Evolutionary conservation across 2,329 filamentous ascomycete genomes (phyloP).

Genomic region (Ascochyta pisi): DNA sequence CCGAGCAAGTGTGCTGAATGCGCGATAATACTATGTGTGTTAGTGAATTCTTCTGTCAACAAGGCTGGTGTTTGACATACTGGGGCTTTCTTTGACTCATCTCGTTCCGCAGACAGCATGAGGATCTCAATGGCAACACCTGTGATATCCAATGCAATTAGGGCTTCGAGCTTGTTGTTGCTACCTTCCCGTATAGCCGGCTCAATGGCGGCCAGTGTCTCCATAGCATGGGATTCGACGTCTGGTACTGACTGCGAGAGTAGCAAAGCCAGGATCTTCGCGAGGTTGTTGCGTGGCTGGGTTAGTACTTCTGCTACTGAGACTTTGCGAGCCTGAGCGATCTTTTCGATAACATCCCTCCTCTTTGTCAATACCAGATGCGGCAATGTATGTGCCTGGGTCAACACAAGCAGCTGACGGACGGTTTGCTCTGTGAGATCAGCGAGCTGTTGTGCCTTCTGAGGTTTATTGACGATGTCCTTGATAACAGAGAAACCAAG

Average conservation of each 20-base stretch:
- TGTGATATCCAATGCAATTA: constrained; percentile 78
- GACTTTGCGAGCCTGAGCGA: constrained; percentile 72
- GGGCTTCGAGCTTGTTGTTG: constrained; percentile 67
- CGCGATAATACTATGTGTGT: constrained; percentile 53
- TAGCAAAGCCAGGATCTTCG: constrained; percentile 64
- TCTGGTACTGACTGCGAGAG: constrained; percentile 68
- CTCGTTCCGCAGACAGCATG: constrained; percentile 76
- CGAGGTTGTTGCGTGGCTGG: constrained; percentile 63
- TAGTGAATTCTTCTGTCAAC: neutral
- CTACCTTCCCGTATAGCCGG: constrained; percentile 68
- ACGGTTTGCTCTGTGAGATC: constrained; percentile 81
- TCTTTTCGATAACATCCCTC: constrained; percentile 77
- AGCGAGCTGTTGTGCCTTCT: constrained; percentile 79
- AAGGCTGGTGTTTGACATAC: constrained; percentile 55
- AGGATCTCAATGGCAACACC: constrained; percentile 80
- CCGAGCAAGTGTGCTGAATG: constrained; percentile 55
- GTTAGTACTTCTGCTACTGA: constrained; percentile 67
- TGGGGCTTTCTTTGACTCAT: constrained; percentile 58
- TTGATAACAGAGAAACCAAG: constrained; percentile 83
- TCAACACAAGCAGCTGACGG: constrained; percentile 73
- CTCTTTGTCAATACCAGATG: constrained; percentile 82
- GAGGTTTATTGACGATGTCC: constrained; percentile 80
- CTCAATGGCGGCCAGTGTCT: constrained; percentile 71
- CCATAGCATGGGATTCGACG: constrained; percentile 71
- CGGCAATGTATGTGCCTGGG: constrained; percentile 83